Conservation (phyloP, 2,329 filamentous ascomycete species). For the Xylaria sp. region DNA sequence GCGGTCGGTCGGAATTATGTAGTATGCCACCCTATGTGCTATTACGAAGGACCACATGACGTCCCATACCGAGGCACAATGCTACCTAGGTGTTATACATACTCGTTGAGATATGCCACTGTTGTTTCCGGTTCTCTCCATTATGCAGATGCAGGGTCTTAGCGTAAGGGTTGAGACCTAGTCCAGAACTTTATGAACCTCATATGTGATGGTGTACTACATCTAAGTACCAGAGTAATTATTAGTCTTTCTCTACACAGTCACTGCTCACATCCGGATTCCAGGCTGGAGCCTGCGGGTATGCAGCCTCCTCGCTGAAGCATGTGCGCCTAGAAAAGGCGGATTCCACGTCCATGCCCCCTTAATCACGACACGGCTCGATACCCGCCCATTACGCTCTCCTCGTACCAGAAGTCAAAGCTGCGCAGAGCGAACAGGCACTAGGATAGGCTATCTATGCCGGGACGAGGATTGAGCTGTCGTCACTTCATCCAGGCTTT, state of each 20-base stretch:
- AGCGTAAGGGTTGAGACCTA: neutral
- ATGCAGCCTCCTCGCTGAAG: neutral
- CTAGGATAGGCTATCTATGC: neutral
- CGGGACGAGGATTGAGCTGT: neutral
- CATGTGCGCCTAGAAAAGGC: neutral
- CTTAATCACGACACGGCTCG: neutral
- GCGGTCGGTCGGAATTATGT: neutral
- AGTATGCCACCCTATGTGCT: slow-evolving; percentile 4
- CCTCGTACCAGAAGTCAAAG: neutral
- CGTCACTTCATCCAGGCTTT: neutral
- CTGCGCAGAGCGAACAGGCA: neutral
- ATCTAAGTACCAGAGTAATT: neutral
- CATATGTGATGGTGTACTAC: neutral
- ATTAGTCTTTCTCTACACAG: neutral
- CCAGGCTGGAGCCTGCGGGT: neutral
- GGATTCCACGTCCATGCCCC: neutral
- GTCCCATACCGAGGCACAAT: neutral
- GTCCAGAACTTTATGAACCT: neutral
- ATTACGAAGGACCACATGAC: neutral
- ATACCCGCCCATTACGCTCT: neutral
- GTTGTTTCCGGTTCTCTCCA: neutral
- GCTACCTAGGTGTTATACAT: neutral
- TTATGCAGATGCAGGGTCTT: neutral
- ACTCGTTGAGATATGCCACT: neutral
- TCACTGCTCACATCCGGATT: neutral